Percentiles rank a stretch among this genome's conserved stretches.
phyloP scores from a whole-genome alignment of 2,329 filamentous ascomycete genomes.

The Fusarium sp. region DNA sequence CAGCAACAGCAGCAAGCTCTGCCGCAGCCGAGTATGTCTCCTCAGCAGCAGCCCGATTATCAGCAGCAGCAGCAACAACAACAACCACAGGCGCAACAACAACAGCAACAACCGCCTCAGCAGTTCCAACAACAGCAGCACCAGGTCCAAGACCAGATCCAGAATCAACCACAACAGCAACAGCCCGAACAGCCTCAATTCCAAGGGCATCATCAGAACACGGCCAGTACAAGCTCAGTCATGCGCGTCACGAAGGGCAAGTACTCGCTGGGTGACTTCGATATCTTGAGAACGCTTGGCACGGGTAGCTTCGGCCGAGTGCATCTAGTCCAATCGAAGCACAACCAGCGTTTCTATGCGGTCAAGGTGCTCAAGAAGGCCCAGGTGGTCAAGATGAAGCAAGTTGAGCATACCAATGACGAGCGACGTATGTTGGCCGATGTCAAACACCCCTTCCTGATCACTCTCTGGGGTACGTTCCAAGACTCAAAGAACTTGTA shows the following conservation, averaged over 20 bases:
- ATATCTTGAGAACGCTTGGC: constrained; percentile 89
- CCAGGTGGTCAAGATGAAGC: constrained; percentile 99
- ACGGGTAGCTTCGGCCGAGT: constrained; percentile 98
- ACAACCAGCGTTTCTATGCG: constrained; percentile 98
- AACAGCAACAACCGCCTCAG: constrained; percentile 41
- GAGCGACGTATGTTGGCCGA: constrained; percentile 95
- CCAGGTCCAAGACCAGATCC: constrained; percentile 4
- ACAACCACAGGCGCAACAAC: constrained; percentile 47
- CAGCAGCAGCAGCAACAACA: constrained; percentile 51
- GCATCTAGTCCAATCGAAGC: constrained; percentile 95
- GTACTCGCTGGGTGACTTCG: constrained; percentile 93
- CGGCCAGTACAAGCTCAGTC: constrained; percentile 53
- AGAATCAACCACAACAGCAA: constrained; percentile 28
- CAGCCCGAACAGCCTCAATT: constrained; percentile 49
- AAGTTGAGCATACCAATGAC: constrained; percentile 99
- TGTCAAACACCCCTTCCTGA: constrained; percentile 97
- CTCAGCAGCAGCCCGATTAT: constrained; percentile 46
- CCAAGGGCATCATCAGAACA: constrained; percentile 52
- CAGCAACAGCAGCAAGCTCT: constrained; percentile 56
- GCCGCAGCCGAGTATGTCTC: constrained; percentile 50
- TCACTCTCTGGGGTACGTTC: constrained; percentile 98
- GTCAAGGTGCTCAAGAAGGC: constrained; percentile 99
- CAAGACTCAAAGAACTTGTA: constrained; percentile 96
- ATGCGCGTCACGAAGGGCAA: constrained; percentile 91
- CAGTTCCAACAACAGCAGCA: constrained; percentile 39